Evolutionary conservation across 176 grass and related monocot genomes (phyloP), one percentile per base, ranked within the genome.

Genomic region (Carex kokanica): DNA sequence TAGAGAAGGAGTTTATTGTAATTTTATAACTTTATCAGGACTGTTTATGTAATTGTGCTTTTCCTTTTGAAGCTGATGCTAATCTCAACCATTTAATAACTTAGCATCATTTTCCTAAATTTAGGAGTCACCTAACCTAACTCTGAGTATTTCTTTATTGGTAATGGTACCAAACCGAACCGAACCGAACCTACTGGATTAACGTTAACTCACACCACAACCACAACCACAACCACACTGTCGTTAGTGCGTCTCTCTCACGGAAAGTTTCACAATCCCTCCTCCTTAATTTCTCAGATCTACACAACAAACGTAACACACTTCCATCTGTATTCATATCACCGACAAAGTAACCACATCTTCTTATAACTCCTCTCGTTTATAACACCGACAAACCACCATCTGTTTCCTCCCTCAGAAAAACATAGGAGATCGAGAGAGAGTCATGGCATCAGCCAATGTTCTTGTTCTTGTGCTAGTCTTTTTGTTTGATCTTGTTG

Each of bases 401-500:
- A 54, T 53, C 12, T 29, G 14, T 29, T 77, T 77, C 49, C 20
- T 59, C 4, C 49, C 20, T 59, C 4, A 81, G 13, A 62, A 12
- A 70, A 49, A 79, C 15, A 77, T 23, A 34, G 13, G 74, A 69
- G 64, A 41, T 25, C 24, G 20, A 53, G 87, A 91, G 88, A 84
- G 36, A 94, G 90, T 83, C 75, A 79, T 67, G 80, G 80, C 41
- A 51, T 43, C 60, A 10, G 60, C 60, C 36, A 82, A 82, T 21
- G 81, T 94, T 80, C 4, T 94, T 83, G 89, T 98, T 84, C 85
- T 91, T 17, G 88, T 77, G 21, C 56, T 81, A 57, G 95, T 94
- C 20, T 86, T 94, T 73, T 9, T 98, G 41, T 73, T 98, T 49
- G 91, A 94, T 86, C 16, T 98, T 45, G 79, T 93, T 74, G 95